Base-by-base conservation (phyloP, 139 green algal species). In the Coccomyxa sp. region DNA sequence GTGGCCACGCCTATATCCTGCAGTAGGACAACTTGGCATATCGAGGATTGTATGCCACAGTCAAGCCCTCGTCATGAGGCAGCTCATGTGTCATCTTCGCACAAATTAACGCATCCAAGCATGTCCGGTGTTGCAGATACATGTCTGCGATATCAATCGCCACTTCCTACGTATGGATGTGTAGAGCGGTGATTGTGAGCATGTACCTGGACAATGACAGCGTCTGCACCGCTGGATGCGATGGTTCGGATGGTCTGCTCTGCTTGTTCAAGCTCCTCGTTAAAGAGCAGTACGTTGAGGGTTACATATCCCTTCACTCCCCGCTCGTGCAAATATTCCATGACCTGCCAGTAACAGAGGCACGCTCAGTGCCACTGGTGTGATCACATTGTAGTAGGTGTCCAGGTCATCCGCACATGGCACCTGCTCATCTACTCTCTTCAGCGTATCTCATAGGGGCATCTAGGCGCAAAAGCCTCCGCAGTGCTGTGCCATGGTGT, bases 241-340 rank as follows among this genome's bases (percentile, higher is more conserved):
- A 93, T 80, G 38, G 77, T 58, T 5, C 85, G 75, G 18, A 92
- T 80, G 7, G 44, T 27, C 18, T 70, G 38, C 83, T 94, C 92
- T 70, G 91, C 72, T 6, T 55, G 68, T 0, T n/a, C 29, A 69
- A 97, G 84, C 82, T 97, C 92, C 68, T 90, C 82, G 64, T 97
- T 91, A 86, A 94, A 96, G 27, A 95, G 70, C 41, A 92, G 68
- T 31, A 97, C 86, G 84, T 97, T 97, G 31, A 96, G 77, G 0
- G 90, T 86, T n/a, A 94, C 86, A 81, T 89, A 97, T 9, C 88
- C 83, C 55, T 87, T 91, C 29, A 91, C 84, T 6, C 89, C 91
- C 2, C 89, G 74, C 6, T 81, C 82, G 50, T 90, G 89, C 64
- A 95, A 78, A 85, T 93, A 97, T 3, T 44, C 35, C 88, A 95